Percentiles rank a stretch among this genome's conserved stretches.
phyloP scores from a whole-genome alignment of 140 eudicot species.

The Erigeron philadelphicus region DNA sequence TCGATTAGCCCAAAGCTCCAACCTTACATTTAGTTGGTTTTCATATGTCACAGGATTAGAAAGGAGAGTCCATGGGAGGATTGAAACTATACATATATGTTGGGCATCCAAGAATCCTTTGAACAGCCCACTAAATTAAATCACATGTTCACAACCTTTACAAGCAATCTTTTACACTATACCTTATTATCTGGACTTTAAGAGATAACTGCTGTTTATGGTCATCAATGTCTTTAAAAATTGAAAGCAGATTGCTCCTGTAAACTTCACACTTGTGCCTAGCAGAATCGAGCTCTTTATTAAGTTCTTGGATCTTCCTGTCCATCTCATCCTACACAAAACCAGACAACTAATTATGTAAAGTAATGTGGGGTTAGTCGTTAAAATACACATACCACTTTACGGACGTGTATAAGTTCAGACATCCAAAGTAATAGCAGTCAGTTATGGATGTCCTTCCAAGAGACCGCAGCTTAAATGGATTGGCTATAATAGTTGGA shows the following conservation, averaged over 20 bases:
- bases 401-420: background rate
- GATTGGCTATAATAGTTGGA: too few species aligned
- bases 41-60: slow-evolving; percentile 7
- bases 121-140: slow-evolving; percentile 5
- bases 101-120: slow-evolving; percentile 19
- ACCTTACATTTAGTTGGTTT: too few species aligned
- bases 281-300: slow-evolving; percentile 55
- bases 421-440: background rate
- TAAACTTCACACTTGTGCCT: slow-evolving; percentile 75
- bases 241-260: slow-evolving; percentile 64
- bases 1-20: too few species aligned
- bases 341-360: slow-evolving; percentile 26
- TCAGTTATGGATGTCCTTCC: background rate
- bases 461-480: too few species aligned
- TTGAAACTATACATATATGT: slow-evolving; percentile 19
- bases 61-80: slow-evolving; percentile 8
- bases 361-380: background rate
- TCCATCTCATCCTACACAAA: slow-evolving; percentile 80
- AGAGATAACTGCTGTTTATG: slow-evolving; percentile 73
- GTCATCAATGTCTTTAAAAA: slow-evolving; percentile 74
- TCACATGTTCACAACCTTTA: slow-evolving; percentile 27
- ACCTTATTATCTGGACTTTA: slow-evolving; percentile 66
- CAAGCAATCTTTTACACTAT: slow-evolving; percentile 65
- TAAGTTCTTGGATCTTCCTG: slow-evolving; percentile 56
- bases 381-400: background rate